phyloP scores from a whole-genome alignment of 2,329 filamentous ascomycete genomes.

The Aureobasidium sp. region DNA sequence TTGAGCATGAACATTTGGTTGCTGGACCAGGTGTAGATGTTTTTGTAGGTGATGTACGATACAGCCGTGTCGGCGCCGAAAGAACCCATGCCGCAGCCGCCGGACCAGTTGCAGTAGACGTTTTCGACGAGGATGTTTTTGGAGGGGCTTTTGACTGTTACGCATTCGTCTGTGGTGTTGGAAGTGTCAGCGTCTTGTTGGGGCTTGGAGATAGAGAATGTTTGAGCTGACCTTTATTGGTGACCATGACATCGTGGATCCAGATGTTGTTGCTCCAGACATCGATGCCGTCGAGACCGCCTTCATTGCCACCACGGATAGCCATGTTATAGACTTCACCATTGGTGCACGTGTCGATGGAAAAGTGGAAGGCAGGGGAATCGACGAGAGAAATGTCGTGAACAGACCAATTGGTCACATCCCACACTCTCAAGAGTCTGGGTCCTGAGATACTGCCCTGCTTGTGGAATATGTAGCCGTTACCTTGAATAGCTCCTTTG shows the following conservation, averaged over 20 bases:
- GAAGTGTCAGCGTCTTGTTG: not conserved
- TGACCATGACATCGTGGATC: constrained; percentile 54
- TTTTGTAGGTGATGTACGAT: constrained; percentile 47
- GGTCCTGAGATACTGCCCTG: constrained; percentile 36
- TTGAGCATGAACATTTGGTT: constrained; percentile 58
- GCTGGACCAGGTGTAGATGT: constrained; percentile 52
- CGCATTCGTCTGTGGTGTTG: constrained; percentile 45
- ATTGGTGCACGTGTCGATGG: constrained; percentile 44
- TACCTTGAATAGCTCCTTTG: constrained; percentile 47
- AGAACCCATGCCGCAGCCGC: constrained; percentile 52
- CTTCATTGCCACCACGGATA: constrained; percentile 46
- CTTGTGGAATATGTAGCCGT: constrained; percentile 45
- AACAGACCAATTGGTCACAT: constrained; percentile 42
- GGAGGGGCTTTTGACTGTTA: constrained; percentile 49
- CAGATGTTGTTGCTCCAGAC: constrained; percentile 50
- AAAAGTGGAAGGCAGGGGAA: constrained; percentile 45
- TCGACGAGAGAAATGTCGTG: constrained; percentile 46
- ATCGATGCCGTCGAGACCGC: constrained; percentile 52
- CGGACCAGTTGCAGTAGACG: constrained; percentile 57
- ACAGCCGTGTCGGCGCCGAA: constrained; percentile 45
- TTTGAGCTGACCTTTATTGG: constrained; percentile 41
- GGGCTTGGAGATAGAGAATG: not conserved
- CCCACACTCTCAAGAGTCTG: constrained; percentile 40
- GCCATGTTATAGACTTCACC: constrained; percentile 52
- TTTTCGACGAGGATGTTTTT: constrained; percentile 52